Evolutionary conservation across 805 yeast species (phyloP).

Genomic region (Cyberlindnera amylophila): DNA sequence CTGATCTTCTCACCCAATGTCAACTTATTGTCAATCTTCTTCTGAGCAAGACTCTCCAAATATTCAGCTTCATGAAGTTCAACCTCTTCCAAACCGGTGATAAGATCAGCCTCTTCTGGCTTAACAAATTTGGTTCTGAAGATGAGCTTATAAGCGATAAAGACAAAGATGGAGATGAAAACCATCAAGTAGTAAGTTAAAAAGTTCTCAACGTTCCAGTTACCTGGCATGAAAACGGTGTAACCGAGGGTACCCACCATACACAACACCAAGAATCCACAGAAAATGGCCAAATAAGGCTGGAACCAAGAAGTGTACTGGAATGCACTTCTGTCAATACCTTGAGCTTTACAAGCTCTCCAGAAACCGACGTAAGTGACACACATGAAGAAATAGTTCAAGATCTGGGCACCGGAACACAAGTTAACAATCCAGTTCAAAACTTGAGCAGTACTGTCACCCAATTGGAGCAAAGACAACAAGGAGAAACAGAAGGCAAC

Average conservation of each 20-base stretch:
- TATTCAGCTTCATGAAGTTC: constrained; percentile 49
- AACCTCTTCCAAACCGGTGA: constrained; percentile 50
- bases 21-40: not conserved
- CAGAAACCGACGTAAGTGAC: constrained; percentile 61
- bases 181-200: constrained; percentile 72
- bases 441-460: constrained; percentile 56
- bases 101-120: constrained; percentile 50
- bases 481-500: constrained; percentile 55
- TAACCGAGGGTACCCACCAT: constrained; percentile 67
- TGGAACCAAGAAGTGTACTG: constrained; percentile 54
- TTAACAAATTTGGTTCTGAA: constrained; percentile 42
- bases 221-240: constrained; percentile 64
- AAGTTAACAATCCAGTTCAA: constrained; percentile 68
- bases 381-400: constrained; percentile 55
- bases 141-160: constrained; percentile 44
- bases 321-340: constrained; percentile 37
- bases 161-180: constrained; percentile 47
- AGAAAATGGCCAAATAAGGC: constrained; percentile 50
- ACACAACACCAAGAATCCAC: constrained; percentile 42
- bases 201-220: constrained; percentile 61
- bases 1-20: constrained; percentile 1
- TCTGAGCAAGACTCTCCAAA: constrained; percentile 12
- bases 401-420: constrained; percentile 62
- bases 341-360: constrained; percentile 53
- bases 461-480: constrained; percentile 59